Conservation (phyloP, 176 grass and related monocot genomes). For the Carex myosuroides region DNA sequence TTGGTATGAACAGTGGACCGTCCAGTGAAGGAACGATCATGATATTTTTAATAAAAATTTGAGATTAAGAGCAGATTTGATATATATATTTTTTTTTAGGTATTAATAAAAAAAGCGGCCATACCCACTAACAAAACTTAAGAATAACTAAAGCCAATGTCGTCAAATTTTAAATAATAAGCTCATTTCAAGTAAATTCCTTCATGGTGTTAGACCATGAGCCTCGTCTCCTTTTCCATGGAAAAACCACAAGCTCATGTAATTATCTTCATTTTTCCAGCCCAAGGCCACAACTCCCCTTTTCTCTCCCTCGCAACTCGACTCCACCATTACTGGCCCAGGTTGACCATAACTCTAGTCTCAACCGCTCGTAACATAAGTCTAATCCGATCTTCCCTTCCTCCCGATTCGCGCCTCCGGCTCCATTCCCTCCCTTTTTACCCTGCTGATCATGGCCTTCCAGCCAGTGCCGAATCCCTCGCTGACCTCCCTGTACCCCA, state of each 20-base stretch:
- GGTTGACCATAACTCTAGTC: conserved; percentile 24
- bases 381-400: background rate
- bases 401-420: background rate
- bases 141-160: too few relatives aligned
- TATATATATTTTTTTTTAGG: too few relatives aligned
- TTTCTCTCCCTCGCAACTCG: conserved; percentile 27
- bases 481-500: background rate
- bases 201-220: background rate
- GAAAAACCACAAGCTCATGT: background rate
- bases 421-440: conserved; percentile 28
- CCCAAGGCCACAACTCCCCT: conserved; percentile 21
- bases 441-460: conserved; percentile 26
- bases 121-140: too few relatives aligned
- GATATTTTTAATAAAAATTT: too few relatives aligned
- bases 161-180: too few relatives aligned
- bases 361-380: conserved; percentile 24
- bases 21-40: too few relatives aligned
- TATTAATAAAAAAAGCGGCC: too few relatives aligned
- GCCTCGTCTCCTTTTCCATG: background rate
- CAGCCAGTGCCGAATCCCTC: background rate
- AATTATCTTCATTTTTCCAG: background rate
- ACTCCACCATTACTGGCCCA: conserved; percentile 1
- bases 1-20: too few relatives aligned
- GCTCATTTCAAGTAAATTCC: too few relatives aligned
- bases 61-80: too few relatives aligned